Percentiles rank a stretch among this genome's conserved stretches.
Conservation (phyloP, 202 grass and related monocot species). For the Hordeum pubiflorum region DNA sequence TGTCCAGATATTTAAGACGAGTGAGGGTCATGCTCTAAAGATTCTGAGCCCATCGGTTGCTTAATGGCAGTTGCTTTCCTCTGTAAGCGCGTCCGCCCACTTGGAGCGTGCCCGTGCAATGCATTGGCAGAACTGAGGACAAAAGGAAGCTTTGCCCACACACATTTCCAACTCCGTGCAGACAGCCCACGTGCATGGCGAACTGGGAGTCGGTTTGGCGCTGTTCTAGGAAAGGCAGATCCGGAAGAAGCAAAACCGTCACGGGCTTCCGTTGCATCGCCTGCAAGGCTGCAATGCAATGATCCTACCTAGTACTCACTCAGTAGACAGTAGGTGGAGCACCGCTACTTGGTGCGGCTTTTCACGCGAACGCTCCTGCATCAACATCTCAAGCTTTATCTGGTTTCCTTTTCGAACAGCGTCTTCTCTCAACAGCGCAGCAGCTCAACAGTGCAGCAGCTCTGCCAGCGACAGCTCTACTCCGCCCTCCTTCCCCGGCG, state of each 20-base stretch:
- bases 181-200: background rate
- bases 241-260: background rate
- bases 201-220: background rate
- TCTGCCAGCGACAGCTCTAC: background rate
- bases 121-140: background rate
- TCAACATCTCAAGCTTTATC: background rate
- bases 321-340: background rate
- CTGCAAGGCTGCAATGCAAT: background rate
- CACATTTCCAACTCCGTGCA: background rate
- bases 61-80: background rate
- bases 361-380: background rate
- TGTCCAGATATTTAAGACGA: too few relatives aligned
- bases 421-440: background rate
- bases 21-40: too few relatives aligned
- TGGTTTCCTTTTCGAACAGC: background rate
- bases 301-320: background rate
- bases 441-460: background rate
- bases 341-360: background rate
- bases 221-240: background rate
- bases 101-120: background rate
- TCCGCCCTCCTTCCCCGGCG: background rate
- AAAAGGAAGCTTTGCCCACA: background rate
- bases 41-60: background rate
- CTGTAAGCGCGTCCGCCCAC: background rate
- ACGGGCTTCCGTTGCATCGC: background rate